Base-by-base conservation (phyloP, 2,329 filamentous ascomycete genomes). In the Coniella lustricola region DNA sequence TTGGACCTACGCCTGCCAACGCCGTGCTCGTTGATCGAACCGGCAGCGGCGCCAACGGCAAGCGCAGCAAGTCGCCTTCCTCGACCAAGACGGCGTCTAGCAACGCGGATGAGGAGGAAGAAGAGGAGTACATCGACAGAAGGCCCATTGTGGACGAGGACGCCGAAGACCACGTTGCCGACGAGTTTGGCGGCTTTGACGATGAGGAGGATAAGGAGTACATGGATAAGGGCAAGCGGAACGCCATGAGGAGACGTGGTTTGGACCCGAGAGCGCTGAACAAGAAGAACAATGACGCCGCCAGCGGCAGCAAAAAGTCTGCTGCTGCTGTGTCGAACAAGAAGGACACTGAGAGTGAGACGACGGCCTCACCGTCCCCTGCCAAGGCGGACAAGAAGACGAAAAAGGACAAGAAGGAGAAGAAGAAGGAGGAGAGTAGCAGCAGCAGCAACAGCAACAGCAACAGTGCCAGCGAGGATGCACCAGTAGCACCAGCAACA, bases 171-270 rank as follows among this genome's bases (percentile, higher is more conserved):
- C 65, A 75, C 39, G 65, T 74, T 20, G 60, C 61, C 4, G 77
- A 79, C 51, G 71, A 71, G 42, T 90, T 90, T 63, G 85, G 81
- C 44, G 84, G 77, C 1, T 91, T 87, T 62, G 81, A 90, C 52
- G 85, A 89, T 0, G 80, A 84, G 0, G 84, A 83, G 62, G 87
- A 91, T 60, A 66, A 75, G 57, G 75, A 81, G 57, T 83, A 84
- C 62, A 88, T 90, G 37, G 77, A 84, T 60, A 80, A 81, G 58
- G 85, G 81, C n/a, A 82, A 83, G 71, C 77, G 79, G 56, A 88
- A 85, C 59, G 78, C 81, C 51, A 77, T 90, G 74, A 80, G 85
- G 58, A 79, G 81, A 59, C 84, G 85, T 62, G 87, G 87, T 52
- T 66, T 90, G 46, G 81, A 90, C 64, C 86, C 86, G 1, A 81